phyloP scores from a whole-genome alignment of 2,329 filamentous ascomycete genomes.

The Trichoderma sp. region DNA sequence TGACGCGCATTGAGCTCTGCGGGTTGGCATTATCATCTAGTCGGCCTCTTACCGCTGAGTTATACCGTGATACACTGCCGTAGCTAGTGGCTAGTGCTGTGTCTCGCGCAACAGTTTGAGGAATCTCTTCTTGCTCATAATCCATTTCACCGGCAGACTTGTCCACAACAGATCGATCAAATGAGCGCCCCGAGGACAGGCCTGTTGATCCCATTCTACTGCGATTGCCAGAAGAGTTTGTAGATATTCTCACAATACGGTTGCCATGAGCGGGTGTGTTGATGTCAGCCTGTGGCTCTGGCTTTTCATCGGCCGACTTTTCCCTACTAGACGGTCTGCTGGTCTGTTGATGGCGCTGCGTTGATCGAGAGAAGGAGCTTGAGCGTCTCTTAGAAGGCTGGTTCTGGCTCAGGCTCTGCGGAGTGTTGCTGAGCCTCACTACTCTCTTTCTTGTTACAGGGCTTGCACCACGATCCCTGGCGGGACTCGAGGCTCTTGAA shows the following conservation, averaged over 20 bases:
- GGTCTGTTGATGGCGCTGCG: slow-evolving; percentile 30
- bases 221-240: slow-evolving; percentile 50
- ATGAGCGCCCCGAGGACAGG: slow-evolving; percentile 37
- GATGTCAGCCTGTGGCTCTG: slow-evolving; percentile 39
- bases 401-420: slow-evolving; percentile 44
- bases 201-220: slow-evolving; percentile 38
- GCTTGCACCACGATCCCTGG: slow-evolving; percentile 49
- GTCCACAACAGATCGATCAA: slow-evolving; percentile 36
- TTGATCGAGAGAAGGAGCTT: slow-evolving; percentile 47
- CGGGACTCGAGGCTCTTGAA: slow-evolving; percentile 46
- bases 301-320: slow-evolving; percentile 41
- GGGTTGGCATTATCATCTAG: slow-evolving; percentile 63
- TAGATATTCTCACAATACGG: slow-evolving; percentile 54
- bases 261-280: slow-evolving; percentile 55
- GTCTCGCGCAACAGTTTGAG: slow-evolving; percentile 50
- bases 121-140: slow-evolving; percentile 47
- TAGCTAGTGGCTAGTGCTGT: slow-evolving; percentile 43
- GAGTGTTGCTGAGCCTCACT: slow-evolving; percentile 54
- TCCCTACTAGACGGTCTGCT: slow-evolving; percentile 44
- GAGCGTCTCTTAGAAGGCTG: slow-evolving; percentile 47
- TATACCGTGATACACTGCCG: slow-evolving; percentile 53
- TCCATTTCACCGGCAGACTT: slow-evolving; percentile 39
- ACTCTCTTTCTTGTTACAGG: slow-evolving; percentile 54
- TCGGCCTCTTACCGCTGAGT: slow-evolving; percentile 51
- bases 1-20: slow-evolving; percentile 74